Percentiles rank a stretch among this genome's conserved stretches.
Evolutionary conservation across 352 stramenopile genomes (phyloP).

Genomic region (Phytophthora litchii): DNA sequence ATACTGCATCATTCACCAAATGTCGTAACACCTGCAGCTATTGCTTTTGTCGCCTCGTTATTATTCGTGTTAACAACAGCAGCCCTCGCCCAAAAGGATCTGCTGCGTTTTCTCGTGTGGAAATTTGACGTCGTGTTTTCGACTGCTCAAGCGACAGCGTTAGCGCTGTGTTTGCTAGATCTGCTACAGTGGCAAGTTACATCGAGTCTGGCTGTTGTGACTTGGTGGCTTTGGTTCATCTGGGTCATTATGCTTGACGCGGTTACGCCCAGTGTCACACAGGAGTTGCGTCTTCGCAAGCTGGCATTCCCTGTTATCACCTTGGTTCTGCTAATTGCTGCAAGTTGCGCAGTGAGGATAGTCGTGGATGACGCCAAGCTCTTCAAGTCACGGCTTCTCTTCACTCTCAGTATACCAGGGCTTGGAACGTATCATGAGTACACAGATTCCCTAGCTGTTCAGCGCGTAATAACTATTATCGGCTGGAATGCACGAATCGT

Average conservation of each 20-base stretch:
- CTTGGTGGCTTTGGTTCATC: conserved; percentile 59
- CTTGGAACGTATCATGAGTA: conserved; percentile 12
- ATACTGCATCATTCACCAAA: conserved; percentile 1
- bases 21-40: neutral
- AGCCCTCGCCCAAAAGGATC: conserved; percentile 20
- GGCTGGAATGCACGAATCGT: conserved; percentile 26
- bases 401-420: conserved; percentile 1
- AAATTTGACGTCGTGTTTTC: conserved; percentile 40
- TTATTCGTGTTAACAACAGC: conserved; percentile 4
- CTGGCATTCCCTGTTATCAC: conserved; percentile 6
- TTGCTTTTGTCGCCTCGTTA: conserved; percentile 1
- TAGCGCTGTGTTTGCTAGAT: conserved; percentile 38
- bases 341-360: conserved; percentile 9
- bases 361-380: conserved; percentile 5
- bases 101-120: conserved; percentile 21
- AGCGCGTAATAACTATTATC: conserved; percentile 33
- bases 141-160: conserved; percentile 11
- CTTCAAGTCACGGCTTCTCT: conserved; percentile 26
- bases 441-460: conserved; percentile 14
- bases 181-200: conserved; percentile 41
- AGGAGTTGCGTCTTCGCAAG: conserved; percentile 12
- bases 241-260: conserved; percentile 55
- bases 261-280: conserved; percentile 38
- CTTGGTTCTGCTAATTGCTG: conserved; percentile 14
- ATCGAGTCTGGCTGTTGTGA: conserved; percentile 36